Conservation (phyloP, 2,329 filamentous ascomycete genomes). For the Cordyceps militaris region DNA sequence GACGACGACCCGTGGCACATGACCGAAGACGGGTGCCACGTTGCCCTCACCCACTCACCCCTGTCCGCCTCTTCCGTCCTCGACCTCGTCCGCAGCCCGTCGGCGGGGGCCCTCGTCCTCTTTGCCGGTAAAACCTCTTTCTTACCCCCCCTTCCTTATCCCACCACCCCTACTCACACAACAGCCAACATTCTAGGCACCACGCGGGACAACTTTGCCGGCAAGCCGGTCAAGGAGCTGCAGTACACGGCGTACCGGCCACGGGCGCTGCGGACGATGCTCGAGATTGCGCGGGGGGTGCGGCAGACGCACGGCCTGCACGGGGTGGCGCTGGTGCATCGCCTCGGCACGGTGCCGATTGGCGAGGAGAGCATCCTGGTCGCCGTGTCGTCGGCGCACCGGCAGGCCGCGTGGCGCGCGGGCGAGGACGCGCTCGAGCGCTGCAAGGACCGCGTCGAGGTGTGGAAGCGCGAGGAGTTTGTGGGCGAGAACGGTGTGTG, state of each 20-base stretch:
- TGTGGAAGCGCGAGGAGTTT: conserved; percentile 94
- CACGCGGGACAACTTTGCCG: conserved; percentile 67
- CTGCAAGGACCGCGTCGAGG: conserved; percentile 81
- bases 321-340: conserved; percentile 74
- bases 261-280: conserved; percentile 62
- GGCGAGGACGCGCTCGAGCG: conserved; percentile 84
- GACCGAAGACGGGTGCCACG: conserved; percentile 49
- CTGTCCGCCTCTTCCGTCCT: conserved; percentile 54
- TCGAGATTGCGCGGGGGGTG: conserved; percentile 53
- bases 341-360: conserved; percentile 77
- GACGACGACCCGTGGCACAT: conserved; percentile 30
- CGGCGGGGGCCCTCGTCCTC: conserved; percentile 68
- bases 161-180: neutral
- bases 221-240: conserved; percentile 65
- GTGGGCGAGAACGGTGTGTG: conserved; percentile 68
- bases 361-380: conserved; percentile 92
- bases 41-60: conserved; percentile 57
- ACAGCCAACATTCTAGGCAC: conserved; percentile 45
- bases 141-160: neutral
- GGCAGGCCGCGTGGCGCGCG: conserved; percentile 77
- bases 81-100: conserved; percentile 61
- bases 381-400: conserved; percentile 75
- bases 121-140: conserved; percentile 58
- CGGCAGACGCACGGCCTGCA: conserved; percentile 56
- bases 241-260: conserved; percentile 69